Percentiles rank a stretch among this genome's conserved stretches.
phyloP scores from a whole-genome alignment of 495 filamentous ascomycete genomes.

The Penicillium waksmanii region DNA sequence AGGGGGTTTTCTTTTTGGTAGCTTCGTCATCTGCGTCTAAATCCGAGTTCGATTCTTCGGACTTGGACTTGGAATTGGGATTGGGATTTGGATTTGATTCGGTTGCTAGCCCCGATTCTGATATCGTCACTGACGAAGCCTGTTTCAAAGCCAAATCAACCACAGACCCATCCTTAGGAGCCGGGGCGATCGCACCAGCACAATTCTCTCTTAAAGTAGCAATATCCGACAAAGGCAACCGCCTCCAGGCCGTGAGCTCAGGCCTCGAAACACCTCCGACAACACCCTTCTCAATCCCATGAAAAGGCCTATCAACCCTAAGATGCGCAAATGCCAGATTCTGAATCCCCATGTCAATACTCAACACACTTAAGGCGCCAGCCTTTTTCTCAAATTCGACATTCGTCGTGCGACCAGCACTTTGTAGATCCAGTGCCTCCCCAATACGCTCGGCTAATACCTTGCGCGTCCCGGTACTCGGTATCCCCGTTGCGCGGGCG shows the following conservation, averaged over 20 bases:
- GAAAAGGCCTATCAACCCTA: slow-evolving; percentile 18
- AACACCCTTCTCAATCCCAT: background rate
- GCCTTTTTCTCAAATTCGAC: background rate
- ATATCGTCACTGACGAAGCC: background rate
- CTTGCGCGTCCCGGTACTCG: slow-evolving; percentile 53
- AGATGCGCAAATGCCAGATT: slow-evolving; percentile 72
- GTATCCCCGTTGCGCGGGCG: slow-evolving; percentile 57
- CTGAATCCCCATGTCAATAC: slow-evolving; percentile 85
- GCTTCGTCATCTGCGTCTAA: background rate
- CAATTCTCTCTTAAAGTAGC: slow-evolving; percentile 13
- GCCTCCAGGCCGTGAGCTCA: slow-evolving; percentile 42
- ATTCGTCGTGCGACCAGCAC: background rate
- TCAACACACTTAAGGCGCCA: slow-evolving; percentile 59
- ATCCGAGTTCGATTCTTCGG: background rate
- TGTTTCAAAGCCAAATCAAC: slow-evolving; percentile 14
- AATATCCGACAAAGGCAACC: slow-evolving; percentile 35
- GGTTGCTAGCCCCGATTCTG: background rate
- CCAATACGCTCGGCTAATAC: slow-evolving; percentile 35
- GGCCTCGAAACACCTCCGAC: background rate
- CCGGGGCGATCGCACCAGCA: background rate
- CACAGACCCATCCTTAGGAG: background rate
- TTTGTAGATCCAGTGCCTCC: slow-evolving; percentile 17
- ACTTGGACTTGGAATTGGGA: too few species aligned
- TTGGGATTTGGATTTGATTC: background rate
- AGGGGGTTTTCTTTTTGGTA: background rate